Evolutionary conservation across 306 rosid species (phyloP), one percentile per base, ranked within the genome.

Genomic region (Mimosa bimucronata): DNA sequence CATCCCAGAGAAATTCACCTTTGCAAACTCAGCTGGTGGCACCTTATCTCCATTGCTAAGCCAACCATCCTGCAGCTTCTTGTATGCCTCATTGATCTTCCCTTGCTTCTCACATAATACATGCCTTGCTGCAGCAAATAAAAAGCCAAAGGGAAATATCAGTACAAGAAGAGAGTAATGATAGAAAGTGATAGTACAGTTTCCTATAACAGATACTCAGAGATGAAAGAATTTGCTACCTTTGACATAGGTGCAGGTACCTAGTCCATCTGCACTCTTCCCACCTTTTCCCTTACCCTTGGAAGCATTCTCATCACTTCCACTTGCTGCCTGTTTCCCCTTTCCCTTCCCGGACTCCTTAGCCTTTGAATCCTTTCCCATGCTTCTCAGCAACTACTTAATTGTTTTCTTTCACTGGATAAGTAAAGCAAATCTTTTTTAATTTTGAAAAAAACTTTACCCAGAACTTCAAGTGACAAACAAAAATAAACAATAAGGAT

Each of bases 61-160:
- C 98, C 98, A 95, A 53, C 98, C 98, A 78, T 92, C 98, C 85
- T 92, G 89, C 85, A 95, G 85, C 88, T 95, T 92, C 97, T 94
- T 94, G 87, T 94, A 90, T 41, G 94, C 98, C 81, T 95, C 98
- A 26, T 91, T 95, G 71, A 95, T 92, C 91, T 92, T 95, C 66
- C 98, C 97, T 80, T 95, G 98, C 89, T 95, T 95, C 86, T 95
- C 98, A 81, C 94, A 95, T 50, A 95, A 81, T 83, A 95, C 66
- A 80, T 92, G 98, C 87, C 98, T 95, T 26, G 98, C 98, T 91
- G 85, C 48, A 50, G n/a, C 26, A 50, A 75, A 79, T 53, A 52
- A 70, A 68, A 82, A 40, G 61, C 46, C 64, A 78, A 41, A 44
- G 76, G 31, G 4, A 2, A 73, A 81, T 37, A n/a, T 23, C 40